Evolutionary conservation across 345 rosid species (phyloP).

Genomic region (Cardamine occulta): DNA sequence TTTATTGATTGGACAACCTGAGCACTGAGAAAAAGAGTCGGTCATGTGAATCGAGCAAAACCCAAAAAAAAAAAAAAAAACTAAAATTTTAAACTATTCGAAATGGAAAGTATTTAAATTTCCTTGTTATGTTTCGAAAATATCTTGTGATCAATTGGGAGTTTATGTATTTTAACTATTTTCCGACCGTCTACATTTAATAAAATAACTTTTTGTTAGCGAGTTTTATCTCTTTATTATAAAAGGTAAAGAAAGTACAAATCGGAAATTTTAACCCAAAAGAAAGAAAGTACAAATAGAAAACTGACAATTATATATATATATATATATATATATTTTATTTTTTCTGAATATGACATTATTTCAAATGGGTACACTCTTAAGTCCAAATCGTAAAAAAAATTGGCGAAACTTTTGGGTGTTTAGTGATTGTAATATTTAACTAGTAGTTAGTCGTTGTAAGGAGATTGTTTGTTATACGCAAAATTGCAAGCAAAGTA

Average conservation of each 20-base stretch:
- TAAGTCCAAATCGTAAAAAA: not conserved
- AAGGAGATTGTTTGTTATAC: not conserved
- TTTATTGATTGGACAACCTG: constrained; percentile 26
- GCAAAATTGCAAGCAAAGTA: not conserved
- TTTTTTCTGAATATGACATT: too few relatives aligned
- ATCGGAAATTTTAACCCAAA: not conserved
- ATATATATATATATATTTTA: too few relatives aligned
- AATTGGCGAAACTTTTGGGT: not conserved
- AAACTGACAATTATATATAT: not conserved
- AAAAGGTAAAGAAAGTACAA: not conserved
- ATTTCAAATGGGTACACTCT: not conserved
- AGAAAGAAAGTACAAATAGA: not conserved
- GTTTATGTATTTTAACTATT: constrained; percentile 19
- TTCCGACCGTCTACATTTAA: constrained; percentile 8
- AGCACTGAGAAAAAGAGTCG: constrained; percentile 32
- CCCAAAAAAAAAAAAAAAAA: not conserved
- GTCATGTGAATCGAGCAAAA: constrained; percentile 27
- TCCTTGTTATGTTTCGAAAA: constrained; percentile 7
- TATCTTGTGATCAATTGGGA: constrained; percentile 17
- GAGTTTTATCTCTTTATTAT: not conserved
- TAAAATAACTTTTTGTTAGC: not conserved
- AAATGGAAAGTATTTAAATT: not conserved
- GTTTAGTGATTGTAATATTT: not conserved
- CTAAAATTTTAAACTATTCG: not conserved
- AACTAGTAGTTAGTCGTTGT: not conserved